phyloP scores from a whole-genome alignment of 1,284 basidiomycete genomes.

The Boletellus deceptivus region DNA sequence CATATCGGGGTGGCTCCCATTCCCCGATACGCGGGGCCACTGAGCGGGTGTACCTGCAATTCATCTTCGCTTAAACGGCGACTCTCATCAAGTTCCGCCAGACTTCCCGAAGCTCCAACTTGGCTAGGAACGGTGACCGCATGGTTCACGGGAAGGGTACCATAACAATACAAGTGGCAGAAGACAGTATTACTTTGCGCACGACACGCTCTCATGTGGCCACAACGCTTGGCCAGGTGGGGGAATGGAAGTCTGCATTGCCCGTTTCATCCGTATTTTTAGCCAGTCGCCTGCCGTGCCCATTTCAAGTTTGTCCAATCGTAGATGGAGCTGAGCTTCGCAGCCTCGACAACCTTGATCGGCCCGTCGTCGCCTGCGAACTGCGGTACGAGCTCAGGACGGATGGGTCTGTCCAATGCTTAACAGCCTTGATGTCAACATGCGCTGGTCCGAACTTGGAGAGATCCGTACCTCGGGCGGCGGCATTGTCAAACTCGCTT shows the following conservation, averaged over 20 bases:
- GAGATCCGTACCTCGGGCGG: constrained; percentile 19
- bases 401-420: constrained; percentile 22
- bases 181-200: constrained; percentile 24
- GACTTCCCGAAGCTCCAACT: constrained; percentile 16
- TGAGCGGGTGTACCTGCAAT: constrained; percentile 21
- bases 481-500: constrained; percentile 26
- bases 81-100: constrained; percentile 23
- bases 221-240: constrained; percentile 1
- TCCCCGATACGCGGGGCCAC: constrained; percentile 23
- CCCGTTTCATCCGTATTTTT: constrained; percentile 14
- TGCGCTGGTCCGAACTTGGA: background rate
- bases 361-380: constrained; percentile 1
- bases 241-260: constrained; percentile 4
- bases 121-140: constrained; percentile 15
- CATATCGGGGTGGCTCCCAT: constrained; percentile 6
- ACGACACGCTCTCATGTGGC: constrained; percentile 8
- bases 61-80: constrained; percentile 27
- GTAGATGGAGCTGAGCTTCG: constrained; percentile 2
- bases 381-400: constrained; percentile 23
- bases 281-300: background rate
- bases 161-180: constrained; percentile 22
- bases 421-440: constrained; percentile 11
- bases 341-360: constrained; percentile 12
- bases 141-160: background rate
- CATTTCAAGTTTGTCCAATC: constrained; percentile 28